These are phyloP conservation scores for Mangifera indica DNA, from an alignment of 345 rosid genomes.

Conservation along the genomic window DNA sequence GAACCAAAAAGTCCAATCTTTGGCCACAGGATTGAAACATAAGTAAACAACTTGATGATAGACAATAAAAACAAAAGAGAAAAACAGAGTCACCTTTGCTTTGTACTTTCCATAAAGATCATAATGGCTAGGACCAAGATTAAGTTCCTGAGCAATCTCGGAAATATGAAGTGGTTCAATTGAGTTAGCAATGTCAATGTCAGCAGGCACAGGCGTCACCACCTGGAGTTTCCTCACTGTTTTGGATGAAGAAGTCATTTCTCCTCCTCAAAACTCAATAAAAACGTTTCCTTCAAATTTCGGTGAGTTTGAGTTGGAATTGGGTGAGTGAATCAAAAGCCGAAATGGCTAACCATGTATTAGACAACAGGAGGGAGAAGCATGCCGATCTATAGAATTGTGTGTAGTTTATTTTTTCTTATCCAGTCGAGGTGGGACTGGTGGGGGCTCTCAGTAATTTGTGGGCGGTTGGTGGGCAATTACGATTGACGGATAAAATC, in stretches of 20 bases:
- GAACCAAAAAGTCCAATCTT: not conserved
- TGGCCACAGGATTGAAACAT: not conserved
- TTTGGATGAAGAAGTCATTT: conserved; percentile 48
- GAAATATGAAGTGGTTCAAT: conserved; percentile 82
- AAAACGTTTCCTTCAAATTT: not conserved
- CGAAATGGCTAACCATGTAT: not conserved
- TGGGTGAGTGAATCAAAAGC: not conserved
- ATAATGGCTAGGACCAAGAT: conserved; percentile 64
- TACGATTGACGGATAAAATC: no score
- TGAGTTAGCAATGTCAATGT: conserved; percentile 89
- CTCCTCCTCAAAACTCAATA: no score
- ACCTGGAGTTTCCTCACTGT: conserved; percentile 68
- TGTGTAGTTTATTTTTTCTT: not conserved
- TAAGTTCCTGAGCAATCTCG: conserved; percentile 76
- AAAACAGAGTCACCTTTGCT: conserved; percentile 67
- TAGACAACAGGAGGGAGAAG: not conserved
- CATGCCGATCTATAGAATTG: conserved; percentile 1
- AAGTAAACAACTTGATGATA: not conserved
- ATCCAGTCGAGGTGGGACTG: not conserved
- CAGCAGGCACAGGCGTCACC: conserved; percentile 89
- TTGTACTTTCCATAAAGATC: conserved; percentile 95
- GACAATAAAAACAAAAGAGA: not conserved
- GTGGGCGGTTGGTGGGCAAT: no score
- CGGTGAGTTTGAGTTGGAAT: not conserved
- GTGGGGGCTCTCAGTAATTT: no score